Percentiles rank a stretch among this genome's conserved stretches.
Conservation (phyloP, 176 grass and related monocot species). For the Pontederia paniculata region DNA sequence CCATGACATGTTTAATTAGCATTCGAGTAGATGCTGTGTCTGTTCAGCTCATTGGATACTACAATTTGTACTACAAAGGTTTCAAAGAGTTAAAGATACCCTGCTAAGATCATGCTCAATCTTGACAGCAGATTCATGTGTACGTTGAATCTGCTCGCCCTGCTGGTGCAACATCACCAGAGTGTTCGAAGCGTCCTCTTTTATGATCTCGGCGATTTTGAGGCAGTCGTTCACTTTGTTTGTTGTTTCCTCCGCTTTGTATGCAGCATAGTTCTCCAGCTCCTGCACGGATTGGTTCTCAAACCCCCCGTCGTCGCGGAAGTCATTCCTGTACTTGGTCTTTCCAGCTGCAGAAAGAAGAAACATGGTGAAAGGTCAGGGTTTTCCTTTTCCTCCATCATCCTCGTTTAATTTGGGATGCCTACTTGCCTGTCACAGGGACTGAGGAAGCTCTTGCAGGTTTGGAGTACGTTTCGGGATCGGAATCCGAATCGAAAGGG, state of each 20-base stretch:
- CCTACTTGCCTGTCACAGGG: background rate
- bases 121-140: constrained; percentile 13
- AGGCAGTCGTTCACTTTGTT: constrained; percentile 22
- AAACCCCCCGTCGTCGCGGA: constrained; percentile 16
- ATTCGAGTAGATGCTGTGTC: too few relatives aligned
- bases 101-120: constrained; percentile 27
- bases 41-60: too few relatives aligned
- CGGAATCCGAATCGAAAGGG: constrained; percentile 18
- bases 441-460: constrained; percentile 9
- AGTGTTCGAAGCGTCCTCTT: constrained; percentile 21
- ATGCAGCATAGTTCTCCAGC: constrained; percentile 26
- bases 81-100: too few relatives aligned
- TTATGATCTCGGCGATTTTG: constrained; percentile 20
- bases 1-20: background rate
- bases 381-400: background rate
- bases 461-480: background rate
- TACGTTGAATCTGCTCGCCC: constrained; percentile 12
- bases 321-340: constrained; percentile 17
- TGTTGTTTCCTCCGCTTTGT: constrained; percentile 22
- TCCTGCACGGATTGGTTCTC: constrained; percentile 26
- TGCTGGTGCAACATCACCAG: constrained; percentile 22
- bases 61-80: too few relatives aligned
- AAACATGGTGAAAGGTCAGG: background rate
- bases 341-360: background rate
- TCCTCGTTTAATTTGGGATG: too few relatives aligned